These are phyloP conservation scores for Solanum microdontum DNA, from an alignment of 257 asterid species.

Conservation along the genomic window DNA sequence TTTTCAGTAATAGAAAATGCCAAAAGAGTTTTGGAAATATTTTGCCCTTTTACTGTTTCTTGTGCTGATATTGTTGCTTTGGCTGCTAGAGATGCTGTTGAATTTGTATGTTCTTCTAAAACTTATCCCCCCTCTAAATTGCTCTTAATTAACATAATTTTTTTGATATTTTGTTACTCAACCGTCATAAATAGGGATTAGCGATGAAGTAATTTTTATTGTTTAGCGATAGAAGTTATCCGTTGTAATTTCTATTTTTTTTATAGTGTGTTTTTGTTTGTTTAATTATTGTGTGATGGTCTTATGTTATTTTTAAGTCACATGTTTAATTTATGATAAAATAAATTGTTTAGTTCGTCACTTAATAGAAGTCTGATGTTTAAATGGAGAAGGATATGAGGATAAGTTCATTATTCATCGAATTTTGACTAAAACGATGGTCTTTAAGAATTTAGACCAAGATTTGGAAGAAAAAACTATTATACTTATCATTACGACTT, in stretches of 20 bases:
- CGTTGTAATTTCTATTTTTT: background rate
- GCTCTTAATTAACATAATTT: background rate
- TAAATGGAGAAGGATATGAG: background rate
- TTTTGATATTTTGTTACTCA: background rate
- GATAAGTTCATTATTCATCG: background rate
- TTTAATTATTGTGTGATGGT: background rate
- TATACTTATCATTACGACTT: background rate
- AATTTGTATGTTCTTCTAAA: slow-evolving; percentile 29
- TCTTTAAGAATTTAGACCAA: background rate
- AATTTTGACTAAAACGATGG: background rate
- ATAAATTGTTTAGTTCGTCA: background rate
- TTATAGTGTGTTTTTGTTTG: background rate
- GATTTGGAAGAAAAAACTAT: background rate
- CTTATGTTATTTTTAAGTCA: rapidly evolving
- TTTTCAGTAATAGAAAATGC: slow-evolving; percentile 58
- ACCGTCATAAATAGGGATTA: background rate
- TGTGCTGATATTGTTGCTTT: slow-evolving; percentile 75
- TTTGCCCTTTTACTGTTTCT: slow-evolving; percentile 65
- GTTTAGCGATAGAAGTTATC: background rate
- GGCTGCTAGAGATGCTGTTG: slow-evolving; percentile 80
- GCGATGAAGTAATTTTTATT: background rate
- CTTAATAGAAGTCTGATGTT: background rate
- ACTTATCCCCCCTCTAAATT: background rate
- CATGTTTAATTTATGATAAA: background rate
- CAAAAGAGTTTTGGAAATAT: slow-evolving; percentile 49